A percentile compares a stretch with the other conserved stretches of the same genome.
phyloP scores from a whole-genome alignment of 768 basidiomycete species.

The Leccinum broughii region DNA sequence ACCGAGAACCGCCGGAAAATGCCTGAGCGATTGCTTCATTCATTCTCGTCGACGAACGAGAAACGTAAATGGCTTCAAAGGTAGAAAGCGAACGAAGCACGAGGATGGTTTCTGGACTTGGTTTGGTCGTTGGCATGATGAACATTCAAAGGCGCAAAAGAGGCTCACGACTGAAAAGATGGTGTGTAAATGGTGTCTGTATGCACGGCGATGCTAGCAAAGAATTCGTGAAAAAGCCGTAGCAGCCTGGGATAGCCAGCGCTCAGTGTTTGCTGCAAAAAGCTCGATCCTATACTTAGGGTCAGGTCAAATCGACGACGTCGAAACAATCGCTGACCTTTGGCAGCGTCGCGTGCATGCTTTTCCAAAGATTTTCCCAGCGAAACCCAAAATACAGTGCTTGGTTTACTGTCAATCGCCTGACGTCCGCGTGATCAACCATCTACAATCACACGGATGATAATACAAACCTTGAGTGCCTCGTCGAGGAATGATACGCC shows the following conservation, averaged over 20 bases:
- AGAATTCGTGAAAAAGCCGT: conserved; percentile 95
- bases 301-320: conserved; percentile 5
- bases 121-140: conserved; percentile 1
- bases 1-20: conserved; percentile 67
- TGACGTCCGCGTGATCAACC: conserved; percentile 32
- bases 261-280: conserved; percentile 87
- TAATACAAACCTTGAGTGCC: conserved; percentile 76
- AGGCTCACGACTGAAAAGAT: conserved; percentile 73
- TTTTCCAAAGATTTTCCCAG: conserved; percentile 80
- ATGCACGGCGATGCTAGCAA: conserved; percentile 91
- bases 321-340: conserved; percentile 48
- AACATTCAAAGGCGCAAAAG: neutral
- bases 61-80: conserved; percentile 88
- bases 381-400: conserved; percentile 87
- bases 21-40: conserved; percentile 80
- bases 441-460: neutral
- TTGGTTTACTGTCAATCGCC: conserved; percentile 90
- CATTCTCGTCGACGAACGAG: conserved; percentile 78
- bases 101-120: conserved; percentile 89
- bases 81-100: conserved; percentile 79
- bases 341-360: conserved; percentile 75
- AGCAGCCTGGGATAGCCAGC: conserved; percentile 85
- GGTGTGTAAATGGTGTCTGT: conserved; percentile 92
- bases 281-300: conserved; percentile 67
- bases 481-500: conserved; percentile 86